phyloP scores from a whole-genome alignment of 495 filamentous ascomycete species.

The Aspergillus campestris region DNA sequence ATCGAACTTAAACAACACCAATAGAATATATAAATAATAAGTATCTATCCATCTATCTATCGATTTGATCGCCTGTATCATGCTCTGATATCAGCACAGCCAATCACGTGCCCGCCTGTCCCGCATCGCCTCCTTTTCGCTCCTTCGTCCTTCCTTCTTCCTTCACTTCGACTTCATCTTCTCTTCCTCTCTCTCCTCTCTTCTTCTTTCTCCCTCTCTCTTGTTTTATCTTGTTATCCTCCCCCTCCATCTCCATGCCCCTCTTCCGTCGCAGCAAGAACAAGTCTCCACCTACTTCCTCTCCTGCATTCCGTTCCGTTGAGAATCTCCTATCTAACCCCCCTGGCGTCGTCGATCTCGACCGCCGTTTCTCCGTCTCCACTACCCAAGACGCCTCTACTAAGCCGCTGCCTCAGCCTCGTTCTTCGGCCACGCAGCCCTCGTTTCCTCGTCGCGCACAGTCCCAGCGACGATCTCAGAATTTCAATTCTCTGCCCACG shows the following conservation, averaged over 20 bases:
- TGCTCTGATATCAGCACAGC: no score
- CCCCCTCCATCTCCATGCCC: conserved; percentile 20
- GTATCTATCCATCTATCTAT: no score
- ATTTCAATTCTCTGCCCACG: neutral
- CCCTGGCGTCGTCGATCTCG: conserved; percentile 14
- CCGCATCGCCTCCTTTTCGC: neutral
- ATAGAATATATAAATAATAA: no score
- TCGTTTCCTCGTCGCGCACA: conserved; percentile 3
- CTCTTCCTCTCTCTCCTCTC: neutral
- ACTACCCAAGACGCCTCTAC: conserved; percentile 9
- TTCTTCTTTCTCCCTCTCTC: neutral
- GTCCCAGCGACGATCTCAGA: conserved; percentile 7
- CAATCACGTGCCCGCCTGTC: no score
- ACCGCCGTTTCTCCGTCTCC: conserved; percentile 11
- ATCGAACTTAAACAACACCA: no score
- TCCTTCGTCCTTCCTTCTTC: neutral
- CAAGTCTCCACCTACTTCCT: conserved; percentile 18
- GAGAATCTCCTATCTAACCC: conserved; percentile 23
- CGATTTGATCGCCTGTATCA: no score
- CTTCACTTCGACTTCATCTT: neutral
- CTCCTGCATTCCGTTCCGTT: conserved; percentile 23
- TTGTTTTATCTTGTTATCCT: neutral
- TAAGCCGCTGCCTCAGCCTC: conserved; percentile 7
- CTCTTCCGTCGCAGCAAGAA: conserved; percentile 21
- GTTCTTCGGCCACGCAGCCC: neutral